A percentile compares a stretch with the other conserved stretches of the same genome.
These are phyloP conservation scores for Phytophthora tentaculata DNA, from an alignment of 352 stramenopile species.

Conservation along the genomic window DNA sequence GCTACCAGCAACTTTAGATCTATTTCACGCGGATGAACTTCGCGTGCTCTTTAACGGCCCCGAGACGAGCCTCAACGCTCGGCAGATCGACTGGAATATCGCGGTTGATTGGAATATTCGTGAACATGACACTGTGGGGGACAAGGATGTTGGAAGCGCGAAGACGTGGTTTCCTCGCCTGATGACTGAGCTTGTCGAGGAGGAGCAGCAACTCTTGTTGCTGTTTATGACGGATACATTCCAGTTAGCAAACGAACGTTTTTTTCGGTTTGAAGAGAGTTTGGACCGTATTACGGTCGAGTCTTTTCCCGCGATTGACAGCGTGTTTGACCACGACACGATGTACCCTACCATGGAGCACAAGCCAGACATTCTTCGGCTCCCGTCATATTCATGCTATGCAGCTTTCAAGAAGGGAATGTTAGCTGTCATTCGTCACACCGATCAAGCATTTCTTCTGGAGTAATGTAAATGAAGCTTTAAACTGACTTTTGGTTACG, in stretches of 20 bases:
- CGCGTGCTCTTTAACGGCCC: conserved; percentile 58
- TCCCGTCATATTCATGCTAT: conserved; percentile 66
- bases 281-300: conserved; percentile 29
- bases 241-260: conserved; percentile 44
- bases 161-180: conserved; percentile 58
- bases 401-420: conserved; percentile 53
- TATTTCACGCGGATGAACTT: conserved; percentile 61
- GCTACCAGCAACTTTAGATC: conserved; percentile 50
- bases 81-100: conserved; percentile 49
- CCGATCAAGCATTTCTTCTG: conserved; percentile 41
- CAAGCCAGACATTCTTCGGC: conserved; percentile 39
- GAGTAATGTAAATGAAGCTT: conserved; percentile 23
- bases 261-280: conserved; percentile 40
- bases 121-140: conserved; percentile 15
- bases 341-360: conserved; percentile 52
- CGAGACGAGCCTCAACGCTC: conserved; percentile 35
- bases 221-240: conserved; percentile 63
- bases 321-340: conserved; percentile 24
- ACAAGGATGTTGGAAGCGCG: conserved; percentile 13
- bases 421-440: conserved; percentile 51
- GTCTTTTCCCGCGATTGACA: conserved; percentile 19
- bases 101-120: conserved; percentile 45
- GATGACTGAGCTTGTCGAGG: conserved; percentile 56
- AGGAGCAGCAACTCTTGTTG: conserved; percentile 67
- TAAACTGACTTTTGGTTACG: conserved; percentile 20